These are phyloP conservation scores for Pinus tabuliformis DNA, from an alignment of 75 land plant genomes.

Conservation along the genomic window DNA sequence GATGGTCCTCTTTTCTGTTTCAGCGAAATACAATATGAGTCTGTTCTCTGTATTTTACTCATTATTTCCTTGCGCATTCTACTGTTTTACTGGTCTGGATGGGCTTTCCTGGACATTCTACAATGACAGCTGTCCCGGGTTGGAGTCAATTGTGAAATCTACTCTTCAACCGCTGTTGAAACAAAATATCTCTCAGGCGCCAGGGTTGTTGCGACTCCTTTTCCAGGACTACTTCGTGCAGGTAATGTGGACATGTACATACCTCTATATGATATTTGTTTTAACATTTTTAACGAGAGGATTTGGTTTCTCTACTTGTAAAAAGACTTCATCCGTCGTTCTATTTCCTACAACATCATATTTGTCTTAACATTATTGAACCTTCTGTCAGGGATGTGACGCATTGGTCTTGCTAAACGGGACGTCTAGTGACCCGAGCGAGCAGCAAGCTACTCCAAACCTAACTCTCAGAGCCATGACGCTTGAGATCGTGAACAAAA, in stretches of 20 bases:
- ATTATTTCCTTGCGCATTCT: too few species aligned
- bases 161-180: not conserved
- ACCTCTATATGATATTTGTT: too few species aligned
- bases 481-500: slow-evolving; percentile 29
- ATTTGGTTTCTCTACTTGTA: not conserved
- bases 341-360: too few species aligned
- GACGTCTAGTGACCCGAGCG: too few species aligned
- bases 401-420: slow-evolving; percentile 10
- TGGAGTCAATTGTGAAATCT: not conserved
- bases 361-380: not conserved
- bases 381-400: slow-evolving; percentile 10
- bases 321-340: too few species aligned
- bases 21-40: too few species aligned
- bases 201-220: not conserved
- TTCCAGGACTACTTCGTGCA: slow-evolving; percentile 6
- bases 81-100: not conserved
- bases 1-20: too few species aligned
- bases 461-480: slow-evolving; percentile 26
- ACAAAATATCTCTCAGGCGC: not conserved
- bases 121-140: not conserved
- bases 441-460: too few species aligned
- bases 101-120: slow-evolving; percentile 1
- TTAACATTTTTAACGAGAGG: too few species aligned
- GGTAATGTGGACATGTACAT: not conserved
- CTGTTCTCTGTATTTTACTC: too few species aligned